Evolutionary conservation across 1,284 basidiomycete genomes (phyloP).

Genomic region (Moniliophthora roreri): DNA sequence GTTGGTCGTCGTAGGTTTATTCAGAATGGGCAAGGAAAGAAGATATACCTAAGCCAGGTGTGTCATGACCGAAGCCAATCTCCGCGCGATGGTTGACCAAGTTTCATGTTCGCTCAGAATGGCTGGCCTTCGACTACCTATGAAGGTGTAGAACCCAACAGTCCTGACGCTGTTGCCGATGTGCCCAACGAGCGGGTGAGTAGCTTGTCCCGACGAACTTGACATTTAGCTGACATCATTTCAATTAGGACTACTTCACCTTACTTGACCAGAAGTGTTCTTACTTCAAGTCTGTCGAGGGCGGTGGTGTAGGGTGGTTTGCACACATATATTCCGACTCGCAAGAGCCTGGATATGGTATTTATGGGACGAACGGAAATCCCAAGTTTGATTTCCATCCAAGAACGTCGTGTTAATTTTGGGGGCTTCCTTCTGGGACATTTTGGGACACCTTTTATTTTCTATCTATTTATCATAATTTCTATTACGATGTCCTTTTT

Average conservation of each 20-base stretch:
- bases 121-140: constrained; percentile 72
- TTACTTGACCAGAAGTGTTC: constrained; percentile 65
- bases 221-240: not conserved
- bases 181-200: constrained; percentile 57
- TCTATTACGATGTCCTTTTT: too few relatives aligned
- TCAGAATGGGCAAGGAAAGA: constrained; percentile 58
- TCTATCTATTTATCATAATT: too few relatives aligned
- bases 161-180: constrained; percentile 51
- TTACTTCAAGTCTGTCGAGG: constrained; percentile 55
- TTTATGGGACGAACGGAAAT: constrained; percentile 46
- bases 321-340: constrained; percentile 72
- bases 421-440: not conserved
- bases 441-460: too few relatives aligned
- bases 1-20: constrained; percentile 40
- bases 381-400: constrained; percentile 59
- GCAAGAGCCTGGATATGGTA: constrained; percentile 67
- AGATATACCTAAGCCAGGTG: constrained; percentile 71
- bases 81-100: not conserved
- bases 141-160: constrained; percentile 59
- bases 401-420: constrained; percentile 39
- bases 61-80: constrained; percentile 10
- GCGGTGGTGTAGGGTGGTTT: constrained; percentile 78
- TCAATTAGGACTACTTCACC: constrained; percentile 54
- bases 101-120: constrained; percentile 43
- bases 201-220: not conserved